These are phyloP conservation scores for Rhizoclosmatium hyalinum DNA, from an alignment of 371 early-diverging fungal genomes.

Conservation along the genomic window DNA sequence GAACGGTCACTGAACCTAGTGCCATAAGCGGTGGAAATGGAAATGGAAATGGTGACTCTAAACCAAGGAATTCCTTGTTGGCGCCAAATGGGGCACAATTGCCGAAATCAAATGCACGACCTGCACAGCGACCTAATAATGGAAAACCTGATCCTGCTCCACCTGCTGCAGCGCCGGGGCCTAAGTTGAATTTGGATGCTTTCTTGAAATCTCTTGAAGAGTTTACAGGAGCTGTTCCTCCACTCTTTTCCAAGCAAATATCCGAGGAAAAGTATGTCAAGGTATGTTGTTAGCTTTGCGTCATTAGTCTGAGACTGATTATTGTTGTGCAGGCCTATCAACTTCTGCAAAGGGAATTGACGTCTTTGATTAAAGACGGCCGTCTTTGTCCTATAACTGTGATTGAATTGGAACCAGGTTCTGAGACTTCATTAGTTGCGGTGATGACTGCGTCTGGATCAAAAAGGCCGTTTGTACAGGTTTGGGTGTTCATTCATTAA, in stretches of 20 bases:
- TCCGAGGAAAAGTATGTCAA: slow-evolving; percentile 84
- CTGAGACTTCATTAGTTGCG: slow-evolving; percentile 75
- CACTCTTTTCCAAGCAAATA: slow-evolving; percentile 75
- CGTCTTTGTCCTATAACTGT: slow-evolving; percentile 70
- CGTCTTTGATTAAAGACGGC: slow-evolving; percentile 71
- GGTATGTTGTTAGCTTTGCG: slow-evolving; percentile 38
- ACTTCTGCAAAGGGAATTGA: slow-evolving; percentile 77
- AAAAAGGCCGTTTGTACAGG: slow-evolving; percentile 47
- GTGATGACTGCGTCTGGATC: slow-evolving; percentile 71
- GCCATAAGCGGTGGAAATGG: not conserved
- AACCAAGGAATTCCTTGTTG: not conserved
- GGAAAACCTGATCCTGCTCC: not conserved
- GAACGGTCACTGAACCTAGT: not conserved
- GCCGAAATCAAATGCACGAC: not conserved
- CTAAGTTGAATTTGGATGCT: slow-evolving; percentile 62
- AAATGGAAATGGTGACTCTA: not conserved
- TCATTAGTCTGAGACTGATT: not conserved
- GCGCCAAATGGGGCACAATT: not conserved
- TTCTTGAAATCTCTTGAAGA: slow-evolving; percentile 71
- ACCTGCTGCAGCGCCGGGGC: not conserved
- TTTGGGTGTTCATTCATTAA: slow-evolving; percentile 13
- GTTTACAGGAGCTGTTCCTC: slow-evolving; percentile 67
- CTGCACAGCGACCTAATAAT: not conserved
- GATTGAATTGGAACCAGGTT: slow-evolving; percentile 75
- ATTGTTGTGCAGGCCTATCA: slow-evolving; percentile 57